Conservation (phyloP, 257 asterid genomes). For the Solanum lycopersicoides region DNA sequence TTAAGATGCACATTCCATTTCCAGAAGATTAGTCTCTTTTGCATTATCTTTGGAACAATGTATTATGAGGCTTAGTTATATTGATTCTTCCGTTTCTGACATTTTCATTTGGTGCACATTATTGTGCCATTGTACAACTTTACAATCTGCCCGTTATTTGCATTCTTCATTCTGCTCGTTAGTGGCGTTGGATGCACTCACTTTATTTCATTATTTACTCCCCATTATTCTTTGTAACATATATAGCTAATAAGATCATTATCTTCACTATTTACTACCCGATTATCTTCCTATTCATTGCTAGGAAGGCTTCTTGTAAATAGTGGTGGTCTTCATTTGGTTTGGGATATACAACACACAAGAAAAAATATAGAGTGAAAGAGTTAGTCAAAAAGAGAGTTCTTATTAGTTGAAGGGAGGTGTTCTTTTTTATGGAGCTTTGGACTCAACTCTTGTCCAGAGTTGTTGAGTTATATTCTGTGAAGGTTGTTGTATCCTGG, state of each 20-base stretch:
- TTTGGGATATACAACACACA: neutral
- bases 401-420: neutral
- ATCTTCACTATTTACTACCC: neutral
- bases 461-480: too few species aligned
- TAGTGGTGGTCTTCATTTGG: neutral
- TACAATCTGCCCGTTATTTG: neutral
- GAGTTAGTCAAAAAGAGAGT: neutral
- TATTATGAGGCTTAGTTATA: neutral
- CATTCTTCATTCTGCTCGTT: neutral
- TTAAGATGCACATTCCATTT: neutral
- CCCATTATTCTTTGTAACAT: neutral
- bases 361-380: neutral
- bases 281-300: neutral
- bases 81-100: neutral
- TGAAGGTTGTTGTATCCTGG: too few species aligned
- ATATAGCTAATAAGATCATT: too few species aligned
- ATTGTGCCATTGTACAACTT: neutral
- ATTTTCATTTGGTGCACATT: neutral
- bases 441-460: too few species aligned
- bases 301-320: neutral
- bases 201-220: neutral
- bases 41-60: neutral
- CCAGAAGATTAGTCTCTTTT: neutral
- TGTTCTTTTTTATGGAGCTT: too few species aligned
- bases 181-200: neutral